Conservation (phyloP, 73 alveolate species). For the Paramecium bursaria region DNA sequence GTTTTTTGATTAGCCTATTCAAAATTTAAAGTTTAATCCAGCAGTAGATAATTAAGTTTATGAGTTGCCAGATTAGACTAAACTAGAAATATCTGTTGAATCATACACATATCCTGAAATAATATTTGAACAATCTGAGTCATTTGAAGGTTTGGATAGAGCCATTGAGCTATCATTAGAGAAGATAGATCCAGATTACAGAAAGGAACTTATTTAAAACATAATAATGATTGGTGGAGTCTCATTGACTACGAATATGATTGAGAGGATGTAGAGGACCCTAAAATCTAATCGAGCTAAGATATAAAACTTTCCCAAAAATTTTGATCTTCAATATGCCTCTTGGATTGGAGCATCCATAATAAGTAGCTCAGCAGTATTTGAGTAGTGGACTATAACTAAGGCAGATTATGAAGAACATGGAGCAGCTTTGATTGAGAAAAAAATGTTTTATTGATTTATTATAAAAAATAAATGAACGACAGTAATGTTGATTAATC, state of each 20-base stretch:
- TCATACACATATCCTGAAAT: constrained; percentile 59
- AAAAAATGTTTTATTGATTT: constrained; percentile 61
- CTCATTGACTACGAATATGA: constrained; percentile 45
- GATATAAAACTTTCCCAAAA: constrained; percentile 39
- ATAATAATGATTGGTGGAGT: constrained; percentile 61
- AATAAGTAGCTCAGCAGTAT: constrained; percentile 49
- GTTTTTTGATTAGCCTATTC: constrained; percentile 42
- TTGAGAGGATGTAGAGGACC: constrained; percentile 64
- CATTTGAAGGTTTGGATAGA: constrained; percentile 49
- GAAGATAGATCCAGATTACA: constrained; percentile 59
- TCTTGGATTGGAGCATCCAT: constrained; percentile 71
- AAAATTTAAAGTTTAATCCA: constrained; percentile 59
- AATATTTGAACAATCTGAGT: constrained; percentile 42
- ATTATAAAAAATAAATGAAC: too few species aligned
- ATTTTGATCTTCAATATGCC: constrained; percentile 59
- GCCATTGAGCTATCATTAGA: constrained; percentile 50
- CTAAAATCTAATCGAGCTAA: constrained; percentile 60
- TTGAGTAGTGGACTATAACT: constrained; percentile 55
- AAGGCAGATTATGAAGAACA: constrained; percentile 70
- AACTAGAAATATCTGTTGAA: constrained; percentile 46
- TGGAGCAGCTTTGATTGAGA: constrained; percentile 67
- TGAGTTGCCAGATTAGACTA: constrained; percentile 66
- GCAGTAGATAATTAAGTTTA: constrained; percentile 65
- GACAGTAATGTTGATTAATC: too few species aligned
- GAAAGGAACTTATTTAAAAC: constrained; percentile 64